These are phyloP conservation scores for Turritis glabra DNA, from an alignment of 345 rosid species.

Conservation along the genomic window DNA sequence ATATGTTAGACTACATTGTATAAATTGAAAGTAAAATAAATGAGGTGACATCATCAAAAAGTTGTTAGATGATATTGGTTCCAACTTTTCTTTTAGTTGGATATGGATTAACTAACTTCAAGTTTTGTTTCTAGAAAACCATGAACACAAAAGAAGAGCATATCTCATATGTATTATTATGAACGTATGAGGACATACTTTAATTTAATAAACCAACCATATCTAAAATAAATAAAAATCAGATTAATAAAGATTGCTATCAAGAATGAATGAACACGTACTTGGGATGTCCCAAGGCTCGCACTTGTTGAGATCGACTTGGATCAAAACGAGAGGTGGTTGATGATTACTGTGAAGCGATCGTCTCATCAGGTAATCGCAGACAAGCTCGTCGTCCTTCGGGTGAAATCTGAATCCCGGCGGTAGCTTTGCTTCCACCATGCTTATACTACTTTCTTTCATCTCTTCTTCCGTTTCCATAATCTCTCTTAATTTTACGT, in stretches of 20 bases:
- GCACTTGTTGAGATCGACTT: conserved; percentile 89
- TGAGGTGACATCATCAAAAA: neutral
- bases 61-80: neutral
- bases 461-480: conserved; percentile 27
- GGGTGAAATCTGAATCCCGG: conserved; percentile 97
- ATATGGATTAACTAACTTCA: neutral
- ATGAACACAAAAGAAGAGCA: neutral
- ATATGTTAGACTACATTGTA: neutral
- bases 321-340: conserved; percentile 53
- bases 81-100: neutral
- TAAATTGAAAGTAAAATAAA: neutral
- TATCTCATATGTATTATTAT: neutral
- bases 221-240: neutral
- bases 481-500: neutral
- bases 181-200: neutral
- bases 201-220: neutral
- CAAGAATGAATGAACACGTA: conserved; percentile 20
- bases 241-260: neutral
- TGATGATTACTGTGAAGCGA: conserved; percentile 21
- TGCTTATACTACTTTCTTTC: conserved; percentile 60
- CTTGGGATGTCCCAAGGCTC: conserved; percentile 99
- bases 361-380: conserved; percentile 78
- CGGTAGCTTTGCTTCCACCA: conserved; percentile 74
- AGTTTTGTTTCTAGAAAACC: neutral
- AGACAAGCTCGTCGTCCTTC: conserved; percentile 83